A percentile compares a stretch with the other conserved stretches of the same genome.
These are phyloP conservation scores for Prunus yedoensis DNA, from an alignment of 331 rosid genomes.

Conservation along the genomic window DNA sequence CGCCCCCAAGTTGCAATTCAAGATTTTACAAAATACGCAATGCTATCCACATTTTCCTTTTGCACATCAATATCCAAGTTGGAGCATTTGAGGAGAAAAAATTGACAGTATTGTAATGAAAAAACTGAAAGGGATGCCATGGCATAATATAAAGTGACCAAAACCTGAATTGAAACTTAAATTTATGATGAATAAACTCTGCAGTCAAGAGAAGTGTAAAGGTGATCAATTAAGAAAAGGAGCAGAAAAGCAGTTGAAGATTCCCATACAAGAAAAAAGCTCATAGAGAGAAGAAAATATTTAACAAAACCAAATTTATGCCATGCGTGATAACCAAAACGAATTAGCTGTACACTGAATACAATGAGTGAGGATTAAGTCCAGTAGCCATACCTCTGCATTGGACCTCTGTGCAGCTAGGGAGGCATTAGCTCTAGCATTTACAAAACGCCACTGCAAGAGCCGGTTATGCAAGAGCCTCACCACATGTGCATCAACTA, in stretches of 20 bases:
- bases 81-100: not conserved
- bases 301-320: not conserved
- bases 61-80: not conserved
- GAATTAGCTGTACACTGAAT: not conserved
- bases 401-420: slow-evolving; percentile 62
- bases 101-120: not conserved
- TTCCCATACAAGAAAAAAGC: not conserved
- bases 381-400: slow-evolving; percentile 66
- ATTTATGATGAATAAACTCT: not conserved
- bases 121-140: slow-evolving; percentile 5
- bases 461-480: slow-evolving; percentile 78
- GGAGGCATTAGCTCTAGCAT: slow-evolving; percentile 68
- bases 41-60: not conserved
- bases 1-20: not conserved
- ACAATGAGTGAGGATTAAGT: not conserved
- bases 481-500: slow-evolving; percentile 63
- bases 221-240: not conserved
- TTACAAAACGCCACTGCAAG: slow-evolving; percentile 88
- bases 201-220: not conserved
- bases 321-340: not conserved
- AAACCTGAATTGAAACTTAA: not conserved
- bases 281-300: not conserved
- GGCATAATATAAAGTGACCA: not conserved
- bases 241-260: slow-evolving; percentile 1
- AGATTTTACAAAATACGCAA: not conserved